Conservation (phyloP, 2,329 filamentous ascomycete genomes). For the Alternaria rosae region DNA sequence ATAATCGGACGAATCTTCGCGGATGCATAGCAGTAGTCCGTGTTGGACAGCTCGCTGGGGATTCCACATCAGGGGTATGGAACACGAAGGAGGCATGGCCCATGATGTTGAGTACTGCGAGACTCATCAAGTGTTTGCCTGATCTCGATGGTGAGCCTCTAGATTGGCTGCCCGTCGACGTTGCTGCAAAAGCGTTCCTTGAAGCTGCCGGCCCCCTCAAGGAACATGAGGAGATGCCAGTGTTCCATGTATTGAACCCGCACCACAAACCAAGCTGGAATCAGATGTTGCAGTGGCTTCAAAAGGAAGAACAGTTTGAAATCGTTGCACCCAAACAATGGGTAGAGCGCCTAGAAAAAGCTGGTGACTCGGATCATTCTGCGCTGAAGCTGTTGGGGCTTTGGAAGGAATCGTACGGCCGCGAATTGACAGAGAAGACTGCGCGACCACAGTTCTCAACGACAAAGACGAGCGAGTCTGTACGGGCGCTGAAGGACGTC, state of each 20-base stretch:
- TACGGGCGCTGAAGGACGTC: constrained; percentile 48
- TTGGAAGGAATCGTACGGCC: constrained; percentile 57
- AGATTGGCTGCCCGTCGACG: constrained; percentile 46
- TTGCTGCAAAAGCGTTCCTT: constrained; percentile 58
- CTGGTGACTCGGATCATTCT: constrained; percentile 50
- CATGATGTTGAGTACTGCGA: constrained; percentile 45
- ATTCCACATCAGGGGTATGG: constrained; percentile 35
- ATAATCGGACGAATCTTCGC: constrained; percentile 36
- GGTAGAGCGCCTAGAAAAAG: constrained; percentile 51
- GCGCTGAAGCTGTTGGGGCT: constrained; percentile 58
- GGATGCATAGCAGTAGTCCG: constrained; percentile 43
- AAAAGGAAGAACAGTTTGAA: constrained; percentile 49
- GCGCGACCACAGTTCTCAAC: constrained; percentile 44
- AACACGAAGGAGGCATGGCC: constrained; percentile 47
- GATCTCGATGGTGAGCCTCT: constrained; percentile 37
- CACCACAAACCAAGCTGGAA: constrained; percentile 54
- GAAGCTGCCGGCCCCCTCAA: constrained; percentile 40
- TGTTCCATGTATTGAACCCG: constrained; percentile 61
- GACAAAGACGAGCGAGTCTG: constrained; percentile 39
- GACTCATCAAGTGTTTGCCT: constrained; percentile 39
- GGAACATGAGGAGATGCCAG: constrained; percentile 23
- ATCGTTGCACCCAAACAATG: constrained; percentile 53
- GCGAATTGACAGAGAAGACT: constrained; percentile 5
- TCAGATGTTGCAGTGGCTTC: constrained; percentile 57
- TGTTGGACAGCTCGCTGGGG: constrained; percentile 54